Base-by-base conservation (phyloP, 495 filamentous ascomycete species). In the Cercophora samala region DNA sequence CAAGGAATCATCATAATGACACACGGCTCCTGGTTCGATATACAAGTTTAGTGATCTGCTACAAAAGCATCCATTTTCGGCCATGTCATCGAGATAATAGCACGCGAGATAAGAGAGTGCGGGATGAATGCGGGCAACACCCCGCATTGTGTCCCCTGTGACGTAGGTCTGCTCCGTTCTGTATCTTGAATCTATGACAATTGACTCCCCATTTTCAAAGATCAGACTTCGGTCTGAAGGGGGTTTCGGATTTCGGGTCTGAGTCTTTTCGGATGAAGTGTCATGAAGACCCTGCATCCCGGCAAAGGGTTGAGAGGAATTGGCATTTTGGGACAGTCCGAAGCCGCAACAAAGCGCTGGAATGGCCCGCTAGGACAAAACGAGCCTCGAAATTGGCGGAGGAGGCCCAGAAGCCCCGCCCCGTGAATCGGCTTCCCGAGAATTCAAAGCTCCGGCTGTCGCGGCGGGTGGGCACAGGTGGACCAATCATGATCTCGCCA, bases 401-500 rank as follows among this genome's bases (percentile, higher is more conserved):
- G 4, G 4, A 21, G 51, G 60, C 64, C 32, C n/a, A 56, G 66
- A 17, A 5, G 62, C 59, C 63, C 67, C 63, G 23, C 67, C 53
- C 53, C 53, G 53, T 56, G n/a, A 21, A 56, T 56, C 53, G 53
- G 53, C 53, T 56, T n/a, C n/a, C 53, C 37, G 37, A 46, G 2
- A 46, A 1, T 46, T 46, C 37, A 46, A 9, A 13, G 37, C 37
- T 46, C 37, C 37, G 37, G 37, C 4, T 5, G 26, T 29, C 26
- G 26, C 26, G 26, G 26, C 26, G 26, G 26, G 26, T 29, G 26
- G 26, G 26, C 4, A 3, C 37, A 46, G n/a, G 11, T 60, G 24
- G 21, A 22, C 68, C 68, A 70, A 68, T 70, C 65, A 53, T 23
- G 19, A 53, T 42, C 15, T 15, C 3, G 58, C 65, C 68, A 70